Evolutionary conservation across 148 eudicot genomes (phyloP), one percentile per base, ranked within the genome.

Genomic region (Diospyros kaki): DNA sequence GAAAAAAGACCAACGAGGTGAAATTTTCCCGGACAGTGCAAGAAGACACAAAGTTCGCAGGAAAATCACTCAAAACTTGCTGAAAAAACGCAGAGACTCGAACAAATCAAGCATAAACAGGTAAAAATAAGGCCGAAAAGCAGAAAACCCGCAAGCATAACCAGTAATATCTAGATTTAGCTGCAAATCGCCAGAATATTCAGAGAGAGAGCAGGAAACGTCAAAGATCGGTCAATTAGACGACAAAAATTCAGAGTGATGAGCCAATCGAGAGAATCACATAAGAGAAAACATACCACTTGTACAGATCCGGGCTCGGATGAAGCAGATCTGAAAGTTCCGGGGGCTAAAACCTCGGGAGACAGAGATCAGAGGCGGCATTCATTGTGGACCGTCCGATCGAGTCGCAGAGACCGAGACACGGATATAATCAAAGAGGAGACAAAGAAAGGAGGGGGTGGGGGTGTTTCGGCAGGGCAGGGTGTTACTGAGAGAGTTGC

Each of bases 301-400:
- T 56, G 50, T 18, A 0, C 5, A 81, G 81, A 81, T 77, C 84
- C 51, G 78, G 55, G 75, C 8, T n/a, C 46, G 28, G 28, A 64
- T 51, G 56, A 59, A 64, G 76, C 76, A 73, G 77, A 28, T 28
- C 28, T 28, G 28, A 28, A 28, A 39, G 17, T 55, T 64, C 59
- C 56, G 1, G 14, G 63, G 54, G 8, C 75, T 54, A 72, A 68
- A 77, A 72, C 77, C 58, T 54, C 17, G 13, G 69, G 62, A 70
- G 76, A 15, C 41, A 53, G 75, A 71, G 75, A 70, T 41, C 66
- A 9, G 58, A 74, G 66, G 80, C 71, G n/a, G 40, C 78, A 56
- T 78, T 74, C 81, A 78, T 74, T 71, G 68, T 81, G 78, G 73
- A 71, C 84, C 84, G 84, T 81, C 69, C 55, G 81, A 78, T 78